These are phyloP conservation scores for Rhododendron mucronatum DNA, from an alignment of 148 eudicot species.

Conservation along the genomic window DNA sequence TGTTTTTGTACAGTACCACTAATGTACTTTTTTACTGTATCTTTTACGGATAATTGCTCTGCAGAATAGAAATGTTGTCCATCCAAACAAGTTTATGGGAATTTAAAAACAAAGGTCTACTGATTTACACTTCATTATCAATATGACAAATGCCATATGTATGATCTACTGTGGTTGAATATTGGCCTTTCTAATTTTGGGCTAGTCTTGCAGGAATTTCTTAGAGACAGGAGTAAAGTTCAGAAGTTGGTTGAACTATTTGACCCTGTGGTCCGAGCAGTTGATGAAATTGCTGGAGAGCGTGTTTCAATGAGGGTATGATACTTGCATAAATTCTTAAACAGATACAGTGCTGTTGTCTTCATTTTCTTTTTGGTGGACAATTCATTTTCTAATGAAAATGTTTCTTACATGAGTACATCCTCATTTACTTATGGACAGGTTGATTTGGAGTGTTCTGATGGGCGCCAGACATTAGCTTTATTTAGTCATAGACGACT, in stretches of 20 bases:
- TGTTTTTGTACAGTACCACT: neutral
- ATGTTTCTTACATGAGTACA: neutral
- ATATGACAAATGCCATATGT: neutral
- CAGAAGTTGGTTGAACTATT: conserved; percentile 68
- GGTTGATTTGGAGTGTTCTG: conserved; percentile 92
- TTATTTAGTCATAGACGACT: conserved; percentile 72
- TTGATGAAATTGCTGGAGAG: conserved; percentile 82
- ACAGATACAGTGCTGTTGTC: neutral
- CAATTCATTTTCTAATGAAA: neutral
- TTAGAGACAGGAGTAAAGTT: conserved; percentile 79
- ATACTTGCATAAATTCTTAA: neutral
- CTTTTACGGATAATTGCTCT: neutral
- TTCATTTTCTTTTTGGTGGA: neutral
- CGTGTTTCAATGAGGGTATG: conserved; percentile 95
- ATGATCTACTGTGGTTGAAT: neutral
- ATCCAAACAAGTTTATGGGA: neutral
- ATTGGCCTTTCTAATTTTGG: conserved; percentile 8
- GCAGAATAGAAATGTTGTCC: neutral
- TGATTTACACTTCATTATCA: neutral
- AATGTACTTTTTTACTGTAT: neutral
- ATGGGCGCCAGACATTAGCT: conserved; percentile 69
- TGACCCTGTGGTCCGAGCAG: conserved; percentile 77
- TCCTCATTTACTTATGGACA: conserved; percentile 24
- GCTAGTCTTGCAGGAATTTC: conserved; percentile 57
- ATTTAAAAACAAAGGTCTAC: neutral